Percentiles rank a stretch among this genome's conserved stretches.
Conservation (phyloP, 2,329 filamentous ascomycete species). For the Lithohypha guttulata region DNA sequence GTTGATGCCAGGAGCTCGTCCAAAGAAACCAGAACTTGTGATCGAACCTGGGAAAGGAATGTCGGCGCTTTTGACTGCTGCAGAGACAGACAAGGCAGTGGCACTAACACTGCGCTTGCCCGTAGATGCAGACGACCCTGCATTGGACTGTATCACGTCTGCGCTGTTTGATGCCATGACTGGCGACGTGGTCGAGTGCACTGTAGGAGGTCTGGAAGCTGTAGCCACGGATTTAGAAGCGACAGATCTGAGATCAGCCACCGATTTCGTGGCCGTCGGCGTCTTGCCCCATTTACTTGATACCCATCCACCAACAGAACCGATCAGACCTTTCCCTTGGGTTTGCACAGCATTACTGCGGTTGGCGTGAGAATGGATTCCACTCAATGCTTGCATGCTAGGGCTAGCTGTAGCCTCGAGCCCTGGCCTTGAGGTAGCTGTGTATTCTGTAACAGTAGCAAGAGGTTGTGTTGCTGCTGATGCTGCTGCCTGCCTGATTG, state of each 20-base stretch:
- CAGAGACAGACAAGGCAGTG: not conserved
- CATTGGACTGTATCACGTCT: too few relatives aligned
- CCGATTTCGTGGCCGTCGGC: conserved; percentile 30
- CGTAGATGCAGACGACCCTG: too few relatives aligned
- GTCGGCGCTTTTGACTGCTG: not conserved
- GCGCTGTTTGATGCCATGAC: too few relatives aligned
- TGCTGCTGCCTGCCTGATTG: conserved; percentile 9
- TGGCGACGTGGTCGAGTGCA: not conserved
- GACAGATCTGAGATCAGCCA: conserved; percentile 12
- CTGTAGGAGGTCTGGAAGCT: not conserved
- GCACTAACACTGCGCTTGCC: conserved; percentile 5
- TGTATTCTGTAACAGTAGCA: conserved; percentile 44
- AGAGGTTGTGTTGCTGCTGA: conserved; percentile 37
- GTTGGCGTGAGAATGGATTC: conserved; percentile 14
- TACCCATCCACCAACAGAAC: conserved; percentile 55
- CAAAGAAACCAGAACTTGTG: conserved; percentile 2
- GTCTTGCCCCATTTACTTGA: conserved; percentile 52
- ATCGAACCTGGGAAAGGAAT: not conserved
- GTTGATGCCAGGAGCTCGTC: conserved; percentile 61
- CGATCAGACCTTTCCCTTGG: conserved; percentile 31
- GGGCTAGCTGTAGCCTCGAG: conserved; percentile 10
- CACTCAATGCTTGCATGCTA: conserved; percentile 17
- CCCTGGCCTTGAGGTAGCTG: conserved; percentile 39
- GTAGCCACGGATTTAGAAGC: conserved; percentile 7
- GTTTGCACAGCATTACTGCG: conserved; percentile 18